Evolutionary conservation across 306 rosid genomes (phyloP).

Genomic region (Echinosophora koreensis): DNA sequence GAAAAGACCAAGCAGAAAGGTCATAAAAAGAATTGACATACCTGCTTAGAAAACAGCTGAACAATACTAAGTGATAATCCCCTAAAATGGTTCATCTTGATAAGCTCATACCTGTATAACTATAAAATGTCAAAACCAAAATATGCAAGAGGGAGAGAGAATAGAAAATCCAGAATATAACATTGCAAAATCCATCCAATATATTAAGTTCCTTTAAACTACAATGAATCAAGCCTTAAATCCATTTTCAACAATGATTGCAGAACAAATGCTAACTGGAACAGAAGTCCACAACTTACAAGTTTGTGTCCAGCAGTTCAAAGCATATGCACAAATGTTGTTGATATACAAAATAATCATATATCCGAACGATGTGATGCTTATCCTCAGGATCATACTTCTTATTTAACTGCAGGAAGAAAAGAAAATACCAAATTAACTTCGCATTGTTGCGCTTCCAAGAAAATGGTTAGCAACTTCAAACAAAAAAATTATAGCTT

Average conservation of each 20-base stretch:
- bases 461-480: constrained; percentile 11
- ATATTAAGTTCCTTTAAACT: constrained; percentile 28
- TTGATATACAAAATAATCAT: constrained; percentile 92
- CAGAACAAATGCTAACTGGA: constrained; percentile 27
- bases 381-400: constrained; percentile 99
- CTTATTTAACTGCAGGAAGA: constrained; percentile 80
- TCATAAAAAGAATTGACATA: constrained; percentile 46
- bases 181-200: constrained; percentile 15
- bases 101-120: constrained; percentile 89
- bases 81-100: constrained; percentile 95
- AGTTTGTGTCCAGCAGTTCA: constrained; percentile 93
- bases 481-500: constrained; percentile 39
- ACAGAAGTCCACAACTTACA: constrained; percentile 68
- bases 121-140: constrained; percentile 49
- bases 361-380: constrained; percentile 98
- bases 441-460: constrained; percentile 37
- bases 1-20: constrained; percentile 35
- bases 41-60: constrained; percentile 97
- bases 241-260: constrained; percentile 1
- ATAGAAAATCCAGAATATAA: constrained; percentile 32
- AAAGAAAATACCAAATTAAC: constrained; percentile 22
- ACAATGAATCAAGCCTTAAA: constrained; percentile 27
- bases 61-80: constrained; percentile 95
- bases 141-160: constrained; percentile 40
- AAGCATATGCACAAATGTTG: constrained; percentile 99